Conservation (phyloP, 306 rosid genomes). For the Vachellia pachyceras region DNA sequence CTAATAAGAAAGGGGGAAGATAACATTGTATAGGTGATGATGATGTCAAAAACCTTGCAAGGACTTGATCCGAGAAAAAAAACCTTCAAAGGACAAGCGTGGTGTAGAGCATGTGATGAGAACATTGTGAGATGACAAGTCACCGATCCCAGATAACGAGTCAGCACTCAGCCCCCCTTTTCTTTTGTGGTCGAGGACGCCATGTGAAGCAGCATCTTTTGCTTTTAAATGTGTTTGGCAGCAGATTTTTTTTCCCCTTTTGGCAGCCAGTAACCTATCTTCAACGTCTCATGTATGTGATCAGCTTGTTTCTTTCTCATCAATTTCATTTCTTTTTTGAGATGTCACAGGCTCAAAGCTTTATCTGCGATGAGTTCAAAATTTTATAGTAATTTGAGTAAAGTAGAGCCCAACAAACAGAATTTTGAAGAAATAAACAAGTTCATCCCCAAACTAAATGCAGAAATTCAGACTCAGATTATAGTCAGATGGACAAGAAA, state of each 20-base stretch:
- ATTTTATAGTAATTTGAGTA: not conserved
- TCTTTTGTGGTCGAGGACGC: not conserved
- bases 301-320: not conserved
- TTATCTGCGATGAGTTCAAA: not conserved
- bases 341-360: not conserved
- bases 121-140: not conserved
- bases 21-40: not conserved
- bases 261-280: not conserved
- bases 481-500: not conserved
- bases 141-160: not conserved
- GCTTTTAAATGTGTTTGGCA: not conserved
- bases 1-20: not conserved
- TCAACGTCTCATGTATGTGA: not conserved
- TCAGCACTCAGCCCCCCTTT: not conserved
- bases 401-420: not conserved
- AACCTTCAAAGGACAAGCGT: not conserved
- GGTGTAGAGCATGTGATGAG: not conserved
- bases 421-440: not conserved
- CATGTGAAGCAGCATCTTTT: slow-evolving; percentile 11
- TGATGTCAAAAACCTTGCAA: not conserved
- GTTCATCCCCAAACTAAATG: not conserved
- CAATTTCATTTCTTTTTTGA: not conserved
- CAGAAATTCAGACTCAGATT: not conserved
- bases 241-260: not conserved
- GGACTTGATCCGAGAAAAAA: too few relatives aligned